Evolutionary conservation across 78 protist genomes (phyloP).

Genomic region (Dictyostelium discoideum): DNA sequence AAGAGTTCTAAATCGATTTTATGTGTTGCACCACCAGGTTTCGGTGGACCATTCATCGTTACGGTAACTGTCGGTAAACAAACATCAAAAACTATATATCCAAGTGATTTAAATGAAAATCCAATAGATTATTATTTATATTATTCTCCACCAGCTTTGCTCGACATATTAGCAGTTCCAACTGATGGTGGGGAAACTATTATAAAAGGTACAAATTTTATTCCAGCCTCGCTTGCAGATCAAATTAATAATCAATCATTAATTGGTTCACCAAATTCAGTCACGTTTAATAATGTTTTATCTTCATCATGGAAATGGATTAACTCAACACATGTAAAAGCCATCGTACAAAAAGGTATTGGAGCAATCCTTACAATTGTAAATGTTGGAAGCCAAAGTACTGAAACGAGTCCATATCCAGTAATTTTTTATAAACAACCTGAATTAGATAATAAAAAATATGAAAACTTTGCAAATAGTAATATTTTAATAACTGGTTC

Average conservation of each 20-base stretch:
- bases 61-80: background rate
- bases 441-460: too few relatives aligned
- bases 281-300: background rate
- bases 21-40: background rate
- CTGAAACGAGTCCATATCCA: background rate
- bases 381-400: background rate
- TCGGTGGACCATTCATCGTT: background rate
- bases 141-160: background rate
- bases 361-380: background rate
- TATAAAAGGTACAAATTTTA: constrained; percentile 9
- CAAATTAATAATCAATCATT: background rate
- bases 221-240: background rate
- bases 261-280: background rate
- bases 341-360: background rate
- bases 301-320: background rate
- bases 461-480: background rate
- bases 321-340: background rate
- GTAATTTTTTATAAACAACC: too few relatives aligned
- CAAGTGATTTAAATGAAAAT: background rate
- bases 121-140: background rate
- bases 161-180: background rate
- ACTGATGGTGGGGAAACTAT: constrained; percentile 26
- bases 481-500: background rate
- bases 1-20: background rate
- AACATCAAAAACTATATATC: background rate